Base-by-base conservation (phyloP, 2,329 filamentous ascomycete species). In the Aureobasidium uvarum region DNA sequence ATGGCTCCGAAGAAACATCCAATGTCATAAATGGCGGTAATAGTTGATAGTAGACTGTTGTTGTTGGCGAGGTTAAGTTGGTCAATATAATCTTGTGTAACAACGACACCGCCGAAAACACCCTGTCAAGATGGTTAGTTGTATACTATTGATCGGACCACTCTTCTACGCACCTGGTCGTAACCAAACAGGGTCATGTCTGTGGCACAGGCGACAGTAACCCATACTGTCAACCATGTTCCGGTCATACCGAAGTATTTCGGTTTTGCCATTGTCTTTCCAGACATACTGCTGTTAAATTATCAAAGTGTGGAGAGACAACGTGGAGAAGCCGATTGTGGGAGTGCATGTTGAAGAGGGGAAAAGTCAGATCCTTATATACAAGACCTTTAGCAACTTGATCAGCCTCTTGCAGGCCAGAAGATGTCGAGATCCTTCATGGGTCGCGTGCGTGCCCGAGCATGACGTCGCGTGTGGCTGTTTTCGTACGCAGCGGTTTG, bases 1-100 rank as follows among this genome's bases (percentile, higher is more conserved):
- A 84, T 74, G 2, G 79, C 84, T n/a, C 85, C 85, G 51, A 86
- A 74, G 72, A 87, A 86, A 71, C 84, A 86, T 14, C 84, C 84
- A 43, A 87, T 77, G 13, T 86, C 83, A 72, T 86, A 86, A 64
- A 85, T 81, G 2, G 84, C 83, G 0, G 82, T 84, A 16, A 85
- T 81, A 0, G 82, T 84, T 23, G 75, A 58, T 1, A 67, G 51
- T 2, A 68, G 23, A 51, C 60, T 59, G 20, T 60, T 48, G 64
- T 70, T 73, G 51, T 69, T 72, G 41, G 71, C 74, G 1, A 84
- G 77, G 62, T 80, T 71, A 45, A 82, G 79, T 1, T 78, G 74
- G 41, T 81, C 74, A 2, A 85, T 77, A 60, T 84, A 85, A 68
- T 85, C 78, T 14, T 78, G 72, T 0, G 82, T 84, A 11, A 85